These are phyloP conservation scores for Dryas drummondii DNA, from an alignment of 306 rosid species.

Conservation along the genomic window DNA sequence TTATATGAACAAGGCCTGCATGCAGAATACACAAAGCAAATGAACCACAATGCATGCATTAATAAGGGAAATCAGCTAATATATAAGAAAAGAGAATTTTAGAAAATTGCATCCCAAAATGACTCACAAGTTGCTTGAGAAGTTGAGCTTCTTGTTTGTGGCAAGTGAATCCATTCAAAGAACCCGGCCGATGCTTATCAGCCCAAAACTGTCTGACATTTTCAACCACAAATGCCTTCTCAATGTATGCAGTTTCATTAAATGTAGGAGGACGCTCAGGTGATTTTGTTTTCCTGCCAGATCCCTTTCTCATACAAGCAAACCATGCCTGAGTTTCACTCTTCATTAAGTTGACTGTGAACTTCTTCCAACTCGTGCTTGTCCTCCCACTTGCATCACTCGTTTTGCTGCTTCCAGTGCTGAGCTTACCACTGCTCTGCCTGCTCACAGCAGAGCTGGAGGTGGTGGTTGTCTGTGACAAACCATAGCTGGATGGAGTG, in stretches of 20 bases:
- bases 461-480: slow-evolving; percentile 38
- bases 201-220: slow-evolving; percentile 73
- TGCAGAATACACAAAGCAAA: background rate
- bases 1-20: background rate
- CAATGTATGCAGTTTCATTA: slow-evolving; percentile 60
- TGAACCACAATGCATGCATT: background rate
- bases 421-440: slow-evolving; percentile 39
- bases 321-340: slow-evolving; percentile 58
- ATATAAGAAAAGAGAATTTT: too few relatives aligned
- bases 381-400: slow-evolving; percentile 57
- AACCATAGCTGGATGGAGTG: slow-evolving; percentile 25
- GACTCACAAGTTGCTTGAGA: slow-evolving; percentile 71
- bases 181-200: slow-evolving; percentile 71
- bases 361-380: slow-evolving; percentile 53
- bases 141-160: slow-evolving; percentile 69
- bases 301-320: slow-evolving; percentile 64
- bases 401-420: slow-evolving; percentile 38
- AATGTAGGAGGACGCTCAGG: slow-evolving; percentile 50
- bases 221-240: slow-evolving; percentile 60
- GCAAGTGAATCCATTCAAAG: slow-evolving; percentile 73
- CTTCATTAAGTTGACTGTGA: slow-evolving; percentile 51
- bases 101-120: background rate
- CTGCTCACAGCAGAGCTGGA: slow-evolving; percentile 48
- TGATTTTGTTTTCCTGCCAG: slow-evolving; percentile 53
- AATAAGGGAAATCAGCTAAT: too few relatives aligned